These are phyloP conservation scores for Bassia scoparia DNA, from an alignment of 148 eudicot genomes.

Conservation along the genomic window DNA sequence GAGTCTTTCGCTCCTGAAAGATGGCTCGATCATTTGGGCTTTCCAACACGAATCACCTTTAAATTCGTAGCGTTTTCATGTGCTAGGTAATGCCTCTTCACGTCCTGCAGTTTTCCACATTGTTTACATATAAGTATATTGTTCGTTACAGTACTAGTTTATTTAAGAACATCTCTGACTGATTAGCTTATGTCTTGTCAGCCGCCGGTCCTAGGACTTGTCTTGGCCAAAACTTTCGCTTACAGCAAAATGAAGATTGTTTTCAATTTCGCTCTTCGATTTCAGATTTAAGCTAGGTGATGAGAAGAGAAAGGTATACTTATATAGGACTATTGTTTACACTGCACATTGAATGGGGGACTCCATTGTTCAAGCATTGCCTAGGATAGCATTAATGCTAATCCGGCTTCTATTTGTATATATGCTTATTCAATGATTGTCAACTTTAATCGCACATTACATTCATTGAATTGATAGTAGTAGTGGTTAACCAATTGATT, in stretches of 20 bases:
- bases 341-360: constrained; percentile 64
- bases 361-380: constrained; percentile 56
- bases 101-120: not conserved
- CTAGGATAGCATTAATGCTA: constrained; percentile 29
- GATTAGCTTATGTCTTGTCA: constrained; percentile 29
- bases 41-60: constrained; percentile 73
- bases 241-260: constrained; percentile 80
- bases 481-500: not conserved
- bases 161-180: not conserved
- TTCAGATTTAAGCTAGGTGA: constrained; percentile 55
- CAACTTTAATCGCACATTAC: not conserved
- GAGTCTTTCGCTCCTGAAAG: constrained; percentile 70
- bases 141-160: no score
- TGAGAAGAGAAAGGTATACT: constrained; percentile 42
- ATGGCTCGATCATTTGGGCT: constrained; percentile 60
- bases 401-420: not conserved
- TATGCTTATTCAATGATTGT: not conserved
- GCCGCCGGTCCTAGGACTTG: constrained; percentile 80
- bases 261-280: constrained; percentile 38
- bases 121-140: not conserved
- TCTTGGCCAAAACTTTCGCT: constrained; percentile 69
- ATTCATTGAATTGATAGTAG: not conserved
- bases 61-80: constrained; percentile 74
- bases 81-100: no score
- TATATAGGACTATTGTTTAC: constrained; percentile 73